These are phyloP conservation scores for Petasospora rhodanensis DNA, from an alignment of 1,139 yeast species.

Conservation along the genomic window DNA sequence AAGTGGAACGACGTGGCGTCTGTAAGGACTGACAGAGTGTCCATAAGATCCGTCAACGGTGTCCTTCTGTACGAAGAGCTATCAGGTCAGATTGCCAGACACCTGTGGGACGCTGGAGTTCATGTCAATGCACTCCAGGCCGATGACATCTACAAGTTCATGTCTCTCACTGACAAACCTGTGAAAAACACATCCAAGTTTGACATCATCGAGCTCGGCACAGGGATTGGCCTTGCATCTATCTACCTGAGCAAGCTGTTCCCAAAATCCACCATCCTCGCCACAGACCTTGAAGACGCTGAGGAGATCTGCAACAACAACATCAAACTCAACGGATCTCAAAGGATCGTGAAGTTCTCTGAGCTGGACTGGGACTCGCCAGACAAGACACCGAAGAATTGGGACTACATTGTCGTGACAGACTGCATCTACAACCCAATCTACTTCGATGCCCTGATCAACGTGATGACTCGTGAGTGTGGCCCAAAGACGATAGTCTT, in stretches of 20 bases:
- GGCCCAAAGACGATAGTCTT: slow-evolving; percentile 15
- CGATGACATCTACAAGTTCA: slow-evolving; percentile 8
- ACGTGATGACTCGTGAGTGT: slow-evolving; percentile 22
- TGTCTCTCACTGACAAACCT: background rate
- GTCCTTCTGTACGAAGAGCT: slow-evolving; percentile 22
- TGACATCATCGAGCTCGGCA: slow-evolving; percentile 26
- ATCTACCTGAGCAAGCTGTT: slow-evolving; percentile 18
- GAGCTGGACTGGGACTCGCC: slow-evolving; percentile 26
- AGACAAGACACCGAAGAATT: slow-evolving; percentile 8
- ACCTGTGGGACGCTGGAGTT: slow-evolving; percentile 29
- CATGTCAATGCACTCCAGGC: slow-evolving; percentile 11
- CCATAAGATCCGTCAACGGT: slow-evolving; percentile 13
- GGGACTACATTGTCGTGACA: slow-evolving; percentile 25
- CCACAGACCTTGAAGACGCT: slow-evolving; percentile 27
- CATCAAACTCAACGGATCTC: slow-evolving; percentile 16
- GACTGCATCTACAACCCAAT: slow-evolving; percentile 28
- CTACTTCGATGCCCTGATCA: slow-evolving; percentile 25
- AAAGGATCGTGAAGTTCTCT: slow-evolving; percentile 12
- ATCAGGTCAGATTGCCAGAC: slow-evolving; percentile 27
- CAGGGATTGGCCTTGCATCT: slow-evolving; percentile 27
- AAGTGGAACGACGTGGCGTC: slow-evolving; percentile 8
- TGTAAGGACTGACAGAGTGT: slow-evolving; percentile 16
- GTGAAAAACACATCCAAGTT: background rate
- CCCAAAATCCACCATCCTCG: slow-evolving; percentile 13
- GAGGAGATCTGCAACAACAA: slow-evolving; percentile 24